Percentiles rank a stretch among this genome's conserved stretches.
Evolutionary conservation across 306 rosid genomes (phyloP).

Genomic region (Casuarina equisetifolia): DNA sequence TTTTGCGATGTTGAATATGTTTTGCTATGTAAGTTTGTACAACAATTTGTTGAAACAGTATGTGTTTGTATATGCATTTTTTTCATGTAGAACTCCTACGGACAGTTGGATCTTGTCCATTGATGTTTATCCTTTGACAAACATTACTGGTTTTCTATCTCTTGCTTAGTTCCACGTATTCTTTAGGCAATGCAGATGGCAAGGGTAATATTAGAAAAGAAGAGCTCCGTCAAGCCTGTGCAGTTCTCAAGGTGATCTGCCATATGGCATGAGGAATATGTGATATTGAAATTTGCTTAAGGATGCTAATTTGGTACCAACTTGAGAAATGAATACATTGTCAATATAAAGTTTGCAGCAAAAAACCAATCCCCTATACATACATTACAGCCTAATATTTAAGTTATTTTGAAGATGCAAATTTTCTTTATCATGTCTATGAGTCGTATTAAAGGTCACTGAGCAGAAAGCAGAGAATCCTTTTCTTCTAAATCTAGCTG

Average conservation of each 20-base stretch:
- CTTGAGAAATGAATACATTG: not conserved
- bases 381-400: not conserved
- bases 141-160: not conserved
- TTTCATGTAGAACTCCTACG: not conserved
- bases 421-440: not conserved
- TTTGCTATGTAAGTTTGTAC: not conserved
- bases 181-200: conserved; percentile 76
- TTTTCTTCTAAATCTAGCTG: not conserved
- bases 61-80: not conserved
- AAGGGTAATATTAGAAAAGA: conserved; percentile 69
- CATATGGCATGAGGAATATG: conserved; percentile 11
- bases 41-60: not conserved
- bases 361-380: not conserved
- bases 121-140: not conserved
- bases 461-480: too few relatives aligned
- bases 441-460: not conserved
- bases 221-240: conserved; percentile 80
- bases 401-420: not conserved
- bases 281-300: conserved; percentile 13
- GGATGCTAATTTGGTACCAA: conserved; percentile 6
- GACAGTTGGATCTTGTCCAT: not conserved
- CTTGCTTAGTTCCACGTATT: conserved; percentile 17
- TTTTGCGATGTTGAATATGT: not conserved
- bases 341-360: not conserved
- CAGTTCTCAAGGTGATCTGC: conserved; percentile 72